Evolutionary conservation across 495 filamentous ascomycete species (phyloP).

Genomic region (Cercophora newfieldiana): DNA sequence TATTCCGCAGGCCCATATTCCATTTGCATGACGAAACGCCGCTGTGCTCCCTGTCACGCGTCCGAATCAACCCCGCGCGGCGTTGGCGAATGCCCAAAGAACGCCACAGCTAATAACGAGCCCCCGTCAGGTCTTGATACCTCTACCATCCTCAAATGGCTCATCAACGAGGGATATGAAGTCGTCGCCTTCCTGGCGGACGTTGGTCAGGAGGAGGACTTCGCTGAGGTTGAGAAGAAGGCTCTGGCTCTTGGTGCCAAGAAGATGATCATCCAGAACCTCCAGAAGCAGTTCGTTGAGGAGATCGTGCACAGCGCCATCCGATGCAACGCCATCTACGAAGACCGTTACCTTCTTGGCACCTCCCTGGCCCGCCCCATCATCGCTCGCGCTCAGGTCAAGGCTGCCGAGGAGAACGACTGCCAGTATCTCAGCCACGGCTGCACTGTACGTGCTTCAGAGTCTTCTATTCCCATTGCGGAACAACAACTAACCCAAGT

Average conservation of each 20-base stretch:
- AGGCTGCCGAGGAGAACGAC: conserved; percentile 65
- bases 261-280: conserved; percentile 63
- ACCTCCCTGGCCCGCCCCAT: conserved; percentile 84
- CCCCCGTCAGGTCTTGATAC: conserved; percentile 61
- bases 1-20: not conserved
- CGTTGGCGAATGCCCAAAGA: not conserved
- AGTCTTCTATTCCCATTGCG: not conserved
- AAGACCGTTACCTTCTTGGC: conserved; percentile 76
- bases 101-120: conserved; percentile 13
- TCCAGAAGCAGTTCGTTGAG: conserved; percentile 77
- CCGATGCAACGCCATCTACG: conserved; percentile 85
- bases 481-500: not conserved
- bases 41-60: not conserved
- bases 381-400: conserved; percentile 75
- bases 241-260: conserved; percentile 69
- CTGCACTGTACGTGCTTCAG: conserved; percentile 57
- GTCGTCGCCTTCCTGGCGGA: conserved; percentile 31
- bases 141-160: conserved; percentile 57
- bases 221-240: conserved; percentile 57
- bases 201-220: conserved; percentile 53
- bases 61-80: not conserved
- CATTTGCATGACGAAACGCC: not conserved
- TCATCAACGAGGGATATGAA: conserved; percentile 45
- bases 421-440: conserved; percentile 73
- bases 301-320: conserved; percentile 87